A percentile compares a stretch with the other conserved stretches of the same genome.
These are phyloP conservation scores for Pseudogymnoascus sp. DNA, from an alignment of 2,329 filamentous ascomycete genomes.

Conservation along the genomic window DNA sequence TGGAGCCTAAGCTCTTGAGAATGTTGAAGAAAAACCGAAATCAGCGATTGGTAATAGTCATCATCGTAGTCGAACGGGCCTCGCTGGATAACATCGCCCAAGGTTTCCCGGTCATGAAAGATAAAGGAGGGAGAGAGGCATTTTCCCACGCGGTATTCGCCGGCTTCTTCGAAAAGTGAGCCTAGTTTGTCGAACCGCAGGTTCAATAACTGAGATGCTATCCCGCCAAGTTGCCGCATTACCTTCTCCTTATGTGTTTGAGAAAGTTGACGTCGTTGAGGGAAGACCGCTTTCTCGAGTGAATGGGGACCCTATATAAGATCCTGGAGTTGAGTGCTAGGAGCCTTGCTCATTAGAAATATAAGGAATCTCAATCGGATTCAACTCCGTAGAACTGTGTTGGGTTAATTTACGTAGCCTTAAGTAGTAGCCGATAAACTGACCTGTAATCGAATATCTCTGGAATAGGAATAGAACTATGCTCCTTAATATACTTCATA, in stretches of 20 bases:
- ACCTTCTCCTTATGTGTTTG: slow-evolving; percentile 13
- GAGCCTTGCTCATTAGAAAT: slow-evolving; percentile 17
- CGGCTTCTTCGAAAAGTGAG: slow-evolving; percentile 14
- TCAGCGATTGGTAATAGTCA: slow-evolving; percentile 23
- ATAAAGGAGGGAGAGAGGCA: slow-evolving; percentile 11
- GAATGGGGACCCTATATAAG: slow-evolving; percentile 13
- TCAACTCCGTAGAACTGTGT: slow-evolving; percentile 9
- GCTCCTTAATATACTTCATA: slow-evolving; percentile 15
- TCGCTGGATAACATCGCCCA: slow-evolving; percentile 20
- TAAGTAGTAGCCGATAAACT: not conserved
- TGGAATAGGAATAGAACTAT: slow-evolving; percentile 16
- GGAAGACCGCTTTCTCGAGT: not conserved
- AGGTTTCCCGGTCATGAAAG: not conserved
- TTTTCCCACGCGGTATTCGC: slow-evolving; percentile 13
- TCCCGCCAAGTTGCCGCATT: slow-evolving; percentile 14
- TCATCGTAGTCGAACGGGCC: slow-evolving; percentile 24
- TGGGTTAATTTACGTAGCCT: not conserved
- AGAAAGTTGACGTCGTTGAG: slow-evolving; percentile 11
- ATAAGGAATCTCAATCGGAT: slow-evolving; percentile 12
- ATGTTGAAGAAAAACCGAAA: slow-evolving; percentile 22
- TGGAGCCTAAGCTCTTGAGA: slow-evolving; percentile 23
- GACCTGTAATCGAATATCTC: slow-evolving; percentile 16
- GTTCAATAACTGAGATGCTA: slow-evolving; percentile 13
- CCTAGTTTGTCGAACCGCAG: slow-evolving; percentile 16
- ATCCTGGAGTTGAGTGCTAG: slow-evolving; percentile 14